A percentile compares a stretch with the other conserved stretches of the same genome.
Evolutionary conservation across 768 basidiomycete genomes (phyloP).

Genomic region (Trametes meyenii): DNA sequence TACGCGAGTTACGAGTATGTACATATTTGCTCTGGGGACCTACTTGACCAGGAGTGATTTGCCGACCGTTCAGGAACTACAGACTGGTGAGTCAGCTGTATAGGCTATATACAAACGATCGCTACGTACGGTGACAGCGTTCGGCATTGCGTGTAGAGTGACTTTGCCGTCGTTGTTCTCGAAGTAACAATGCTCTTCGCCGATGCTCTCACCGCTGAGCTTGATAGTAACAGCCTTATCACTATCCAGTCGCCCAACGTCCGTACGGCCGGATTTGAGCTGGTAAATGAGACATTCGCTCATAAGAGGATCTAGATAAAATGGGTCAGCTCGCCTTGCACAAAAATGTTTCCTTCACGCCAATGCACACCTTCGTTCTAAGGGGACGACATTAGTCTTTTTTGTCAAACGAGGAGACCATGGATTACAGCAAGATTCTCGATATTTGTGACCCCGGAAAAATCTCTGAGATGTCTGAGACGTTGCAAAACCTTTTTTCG

Average conservation of each 20-base stretch:
- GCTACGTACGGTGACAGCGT: constrained; percentile 77
- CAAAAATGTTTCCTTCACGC: too few species aligned
- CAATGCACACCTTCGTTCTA: constrained; percentile 68
- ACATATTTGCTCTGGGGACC: constrained; percentile 25
- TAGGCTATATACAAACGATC: not conserved
- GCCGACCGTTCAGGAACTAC: constrained; percentile 93
- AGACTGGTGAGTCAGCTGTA: not conserved
- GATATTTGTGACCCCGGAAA: too few species aligned
- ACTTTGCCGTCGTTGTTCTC: constrained; percentile 88
- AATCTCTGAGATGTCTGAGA: too few species aligned
- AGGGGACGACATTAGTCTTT: not conserved
- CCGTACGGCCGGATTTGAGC: constrained; percentile 80
- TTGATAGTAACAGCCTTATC: constrained; percentile 84
- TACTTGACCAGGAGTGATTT: constrained; percentile 77
- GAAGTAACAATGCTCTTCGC: constrained; percentile 91
- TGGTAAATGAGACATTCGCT: constrained; percentile 95
- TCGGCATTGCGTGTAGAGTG: constrained; percentile 72
- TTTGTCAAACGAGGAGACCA: not conserved
- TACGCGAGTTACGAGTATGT: not conserved
- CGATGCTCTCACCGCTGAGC: constrained; percentile 89
- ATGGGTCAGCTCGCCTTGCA: not conserved
- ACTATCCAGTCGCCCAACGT: constrained; percentile 90
- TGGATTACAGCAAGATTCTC: too few species aligned
- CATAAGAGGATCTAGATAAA: constrained; percentile 82
- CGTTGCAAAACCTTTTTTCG: too few species aligned